These are phyloP conservation scores for Sodiomyces alkalinus DNA, from an alignment of 2,329 filamentous ascomycete species.

Conservation along the genomic window DNA sequence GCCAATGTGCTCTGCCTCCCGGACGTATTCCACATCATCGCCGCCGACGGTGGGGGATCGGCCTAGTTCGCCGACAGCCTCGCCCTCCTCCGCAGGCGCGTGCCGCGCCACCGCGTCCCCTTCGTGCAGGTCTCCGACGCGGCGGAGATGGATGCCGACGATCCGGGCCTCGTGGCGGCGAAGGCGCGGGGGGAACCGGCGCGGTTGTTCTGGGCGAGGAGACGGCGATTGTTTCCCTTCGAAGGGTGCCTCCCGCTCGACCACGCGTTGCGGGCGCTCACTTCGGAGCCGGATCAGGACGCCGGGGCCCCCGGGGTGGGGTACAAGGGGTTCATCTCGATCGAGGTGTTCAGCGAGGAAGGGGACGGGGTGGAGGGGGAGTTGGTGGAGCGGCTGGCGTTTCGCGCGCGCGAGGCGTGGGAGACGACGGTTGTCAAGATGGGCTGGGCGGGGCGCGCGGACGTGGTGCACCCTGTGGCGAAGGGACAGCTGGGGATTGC, in stretches of 20 bases:
- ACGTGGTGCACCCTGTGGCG: background rate
- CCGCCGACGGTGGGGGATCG: constrained; percentile 4
- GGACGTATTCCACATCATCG: constrained; percentile 15
- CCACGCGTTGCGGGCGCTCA: constrained; percentile 14
- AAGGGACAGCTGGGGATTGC: too few relatives aligned
- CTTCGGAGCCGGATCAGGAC: background rate
- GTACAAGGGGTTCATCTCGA: background rate
- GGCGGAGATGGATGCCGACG: too few relatives aligned
- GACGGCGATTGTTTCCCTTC: constrained; percentile 8
- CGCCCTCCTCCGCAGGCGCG: background rate
- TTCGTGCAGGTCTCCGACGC: constrained; percentile 10
- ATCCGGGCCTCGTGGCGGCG: too few relatives aligned
- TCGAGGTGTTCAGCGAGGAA: too few relatives aligned
- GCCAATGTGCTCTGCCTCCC: constrained; percentile 10
- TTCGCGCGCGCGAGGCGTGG: background rate
- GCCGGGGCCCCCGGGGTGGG: too few relatives aligned
- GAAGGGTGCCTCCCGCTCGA: constrained; percentile 14
- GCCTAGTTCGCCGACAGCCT: constrained; percentile 1
- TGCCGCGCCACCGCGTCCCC: constrained; percentile 4
- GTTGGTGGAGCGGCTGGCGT: too few relatives aligned
- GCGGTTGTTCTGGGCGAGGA: constrained; percentile 9
- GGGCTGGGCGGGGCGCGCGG: background rate
- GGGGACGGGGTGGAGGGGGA: too few relatives aligned
- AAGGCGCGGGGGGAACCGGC: too few relatives aligned
- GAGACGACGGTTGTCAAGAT: background rate